A percentile compares a stretch with the other conserved stretches of the same genome.
phyloP scores from a whole-genome alignment of 73 alveolate genomes.

The Paramecium sexaurelia region DNA sequence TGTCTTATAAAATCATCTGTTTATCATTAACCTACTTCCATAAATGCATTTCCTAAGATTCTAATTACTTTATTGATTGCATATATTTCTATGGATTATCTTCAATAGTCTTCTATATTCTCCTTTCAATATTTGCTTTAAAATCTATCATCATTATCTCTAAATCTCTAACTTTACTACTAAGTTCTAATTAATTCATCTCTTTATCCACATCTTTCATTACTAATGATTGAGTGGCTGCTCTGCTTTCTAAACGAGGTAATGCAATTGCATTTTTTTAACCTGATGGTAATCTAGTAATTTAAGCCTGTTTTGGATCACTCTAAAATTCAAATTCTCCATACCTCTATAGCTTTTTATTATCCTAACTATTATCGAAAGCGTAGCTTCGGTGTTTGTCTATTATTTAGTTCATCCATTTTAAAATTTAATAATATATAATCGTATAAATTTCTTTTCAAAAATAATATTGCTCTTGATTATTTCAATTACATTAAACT shows the following conservation, averaged over 20 bases:
- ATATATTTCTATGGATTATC: constrained; percentile 43
- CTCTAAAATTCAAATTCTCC: background rate
- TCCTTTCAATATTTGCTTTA: constrained; percentile 52
- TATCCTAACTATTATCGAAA: background rate
- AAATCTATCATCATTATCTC: constrained; percentile 56
- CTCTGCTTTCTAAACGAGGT: constrained; percentile 44
- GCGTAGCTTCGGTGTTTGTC: background rate
- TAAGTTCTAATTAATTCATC: constrained; percentile 16
- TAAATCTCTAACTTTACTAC: constrained; percentile 44
- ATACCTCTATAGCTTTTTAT: background rate
- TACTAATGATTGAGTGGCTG: background rate
- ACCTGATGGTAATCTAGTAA: background rate
- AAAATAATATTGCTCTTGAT: constrained; percentile 46
- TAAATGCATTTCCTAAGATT: constrained; percentile 23
- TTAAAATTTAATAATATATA: background rate
- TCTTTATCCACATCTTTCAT: constrained; percentile 46
- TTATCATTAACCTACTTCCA: constrained; percentile 54
- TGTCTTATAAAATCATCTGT: background rate
- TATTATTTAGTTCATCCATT: background rate
- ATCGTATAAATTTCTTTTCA: constrained; percentile 64
- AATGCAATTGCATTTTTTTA: background rate
- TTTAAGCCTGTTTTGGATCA: background rate
- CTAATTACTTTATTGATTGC: constrained; percentile 21
- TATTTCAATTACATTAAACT: constrained; percentile 54
- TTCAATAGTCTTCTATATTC: constrained; percentile 23